Evolutionary conservation across 2,329 filamentous ascomycete species (phyloP), one percentile per base, ranked within the genome.

Genomic region (Neobulgaria alba): DNA sequence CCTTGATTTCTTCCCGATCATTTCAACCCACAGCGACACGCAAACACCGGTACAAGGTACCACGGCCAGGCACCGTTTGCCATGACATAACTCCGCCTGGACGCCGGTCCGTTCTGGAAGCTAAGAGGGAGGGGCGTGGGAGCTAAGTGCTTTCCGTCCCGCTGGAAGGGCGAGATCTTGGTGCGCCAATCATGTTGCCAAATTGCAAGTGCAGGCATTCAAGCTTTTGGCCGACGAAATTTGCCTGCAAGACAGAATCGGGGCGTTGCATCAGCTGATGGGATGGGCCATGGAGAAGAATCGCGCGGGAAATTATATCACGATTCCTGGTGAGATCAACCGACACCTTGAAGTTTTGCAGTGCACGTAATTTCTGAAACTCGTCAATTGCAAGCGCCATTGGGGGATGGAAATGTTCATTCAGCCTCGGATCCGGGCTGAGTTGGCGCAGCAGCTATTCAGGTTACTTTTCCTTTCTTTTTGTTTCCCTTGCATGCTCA

Each of bases 131-230:
- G 21, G 15, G 29, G 23, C 33, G 32, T 32, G 23, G 35, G 29
- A 14, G 31, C 21, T 20, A 30, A 30, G 12, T 12, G 29, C 43
- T 47, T 43, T 31, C 47, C 42, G 40, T 46, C 38, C 47, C 47
- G 45, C 18, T 42, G 35, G 33, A 8, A 7, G 23, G 12, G 7
- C 23, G 7, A 7, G 23, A 7, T 12, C 23, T 7, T 7, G 23
- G 23, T 26, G 12, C 12, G 7, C 23, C 7, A 26, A 7, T 12
- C 7, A 26, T 7, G 23, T 7, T 7, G 7, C 12, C 7, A 26
- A 26, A 26, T 26, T 7, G 23, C 23, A 7, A 26, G 23, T 26
- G 23, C 23, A 26, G 7, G 12, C 12, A 7, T 26, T 7, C 7
- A 26, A 7, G 23, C 7, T 26, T 26, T 12, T 26, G 23, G 23